Evolutionary conservation across 2,329 filamentous ascomycete genomes (phyloP).

Genomic region (Colletotrichum lindemuthianum): DNA sequence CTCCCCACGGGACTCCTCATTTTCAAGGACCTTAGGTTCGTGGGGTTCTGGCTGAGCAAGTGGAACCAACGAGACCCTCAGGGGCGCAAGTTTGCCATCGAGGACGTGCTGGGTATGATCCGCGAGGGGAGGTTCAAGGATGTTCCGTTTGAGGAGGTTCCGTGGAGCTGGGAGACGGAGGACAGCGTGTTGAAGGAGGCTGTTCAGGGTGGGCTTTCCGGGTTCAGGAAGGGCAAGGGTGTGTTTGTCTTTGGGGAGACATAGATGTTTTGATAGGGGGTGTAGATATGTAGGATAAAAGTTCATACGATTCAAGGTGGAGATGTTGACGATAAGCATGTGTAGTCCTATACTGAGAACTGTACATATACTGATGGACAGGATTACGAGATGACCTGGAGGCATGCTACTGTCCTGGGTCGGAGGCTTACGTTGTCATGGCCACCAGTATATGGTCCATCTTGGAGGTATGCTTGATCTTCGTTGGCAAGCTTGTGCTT

Average conservation of each 20-base stretch:
- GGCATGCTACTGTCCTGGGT: too few relatives aligned
- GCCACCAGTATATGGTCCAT: too few relatives aligned
- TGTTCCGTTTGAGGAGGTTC: constrained; percentile 82
- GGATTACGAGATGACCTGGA: too few relatives aligned
- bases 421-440: too few relatives aligned
- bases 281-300: constrained; percentile 20
- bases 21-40: constrained; percentile 89
- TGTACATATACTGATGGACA: not conserved
- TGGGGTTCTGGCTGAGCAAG: constrained; percentile 93
- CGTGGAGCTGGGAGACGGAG: constrained; percentile 85
- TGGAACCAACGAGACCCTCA: constrained; percentile 83
- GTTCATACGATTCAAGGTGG: not conserved
- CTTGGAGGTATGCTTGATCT: too few relatives aligned
- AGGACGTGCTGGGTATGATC: constrained; percentile 82
- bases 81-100: constrained; percentile 82
- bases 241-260: constrained; percentile 83
- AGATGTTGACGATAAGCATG: not conserved
- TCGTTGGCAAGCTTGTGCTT: too few relatives aligned
- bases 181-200: constrained; percentile 74
- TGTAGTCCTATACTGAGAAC: too few relatives aligned
- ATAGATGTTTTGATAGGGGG: constrained; percentile 42
- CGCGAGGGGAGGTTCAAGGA: constrained; percentile 82
- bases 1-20: constrained; percentile 88
- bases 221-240: constrained; percentile 88
- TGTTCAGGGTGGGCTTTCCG: constrained; percentile 84